These are phyloP conservation scores for Boletus edulis DNA, from an alignment of 768 basidiomycete species.

Conservation along the genomic window DNA sequence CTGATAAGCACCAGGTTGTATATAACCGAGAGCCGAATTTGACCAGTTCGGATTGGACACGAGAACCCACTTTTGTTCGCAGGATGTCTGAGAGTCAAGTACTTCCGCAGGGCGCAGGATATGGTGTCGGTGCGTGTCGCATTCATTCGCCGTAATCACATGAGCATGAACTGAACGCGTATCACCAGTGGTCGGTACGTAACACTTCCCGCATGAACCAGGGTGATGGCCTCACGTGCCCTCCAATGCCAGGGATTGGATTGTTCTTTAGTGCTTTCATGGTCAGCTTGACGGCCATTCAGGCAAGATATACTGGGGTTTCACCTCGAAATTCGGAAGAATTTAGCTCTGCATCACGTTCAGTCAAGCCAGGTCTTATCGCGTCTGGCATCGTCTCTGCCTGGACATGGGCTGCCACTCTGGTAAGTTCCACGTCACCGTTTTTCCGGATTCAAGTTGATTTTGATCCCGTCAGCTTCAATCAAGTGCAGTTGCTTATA, in stretches of 20 bases:
- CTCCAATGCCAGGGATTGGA: conserved; percentile 61
- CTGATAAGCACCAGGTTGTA: conserved; percentile 15
- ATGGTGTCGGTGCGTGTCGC: conserved; percentile 65
- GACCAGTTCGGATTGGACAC: neutral
- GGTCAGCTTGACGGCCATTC: conserved; percentile 73
- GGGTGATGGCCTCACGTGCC: neutral
- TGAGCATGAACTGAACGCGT: neutral
- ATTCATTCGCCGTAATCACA: neutral
- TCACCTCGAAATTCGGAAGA: conserved; percentile 81
- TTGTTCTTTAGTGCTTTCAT: conserved; percentile 85
- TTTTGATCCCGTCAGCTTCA: conserved; percentile 48
- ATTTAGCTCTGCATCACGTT: conserved; percentile 77
- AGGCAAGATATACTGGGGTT: conserved; percentile 80
- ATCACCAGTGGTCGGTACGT: conserved; percentile 49
- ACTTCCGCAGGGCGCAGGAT: conserved; percentile 80
- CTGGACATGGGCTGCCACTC: conserved; percentile 87
- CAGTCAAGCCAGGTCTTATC: conserved; percentile 88
- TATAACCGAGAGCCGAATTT: conserved; percentile 2
- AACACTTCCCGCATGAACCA: neutral
- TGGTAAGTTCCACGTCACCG: conserved; percentile 37
- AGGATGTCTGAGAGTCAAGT: conserved; percentile 34
- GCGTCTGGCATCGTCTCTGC: conserved; percentile 91
- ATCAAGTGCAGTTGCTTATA: conserved; percentile 82
- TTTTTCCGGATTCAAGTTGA: neutral
- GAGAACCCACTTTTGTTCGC: neutral